Base-by-base conservation (phyloP, 1,139 yeast species). In the Meyerozyma sp. region DNA sequence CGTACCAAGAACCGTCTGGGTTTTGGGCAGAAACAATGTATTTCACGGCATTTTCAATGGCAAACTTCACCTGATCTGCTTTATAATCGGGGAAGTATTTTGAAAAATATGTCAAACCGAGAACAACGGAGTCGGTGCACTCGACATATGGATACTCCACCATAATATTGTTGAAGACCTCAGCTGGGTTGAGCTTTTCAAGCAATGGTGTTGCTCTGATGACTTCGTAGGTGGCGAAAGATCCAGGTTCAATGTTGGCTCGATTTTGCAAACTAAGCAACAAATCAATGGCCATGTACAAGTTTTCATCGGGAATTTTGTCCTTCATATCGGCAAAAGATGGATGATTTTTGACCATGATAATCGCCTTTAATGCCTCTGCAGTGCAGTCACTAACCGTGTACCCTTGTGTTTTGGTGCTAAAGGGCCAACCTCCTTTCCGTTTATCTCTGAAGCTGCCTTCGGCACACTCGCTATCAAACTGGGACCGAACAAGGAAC, bases 101-200 rank as follows among this genome's bases (percentile, higher is more conserved):
- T 40, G 83, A 73, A 68, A 91, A 94, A 59, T 84, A 86, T 0
- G 89, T 82, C 47, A 94, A 69, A 0, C 98, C 98, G 40, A 93
- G 68, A 2, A 93, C 95, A 1, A 93, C 83, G 1, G 98, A 90
- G 62, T 94, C 98, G 0, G 98, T 90, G 62, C 99, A 94, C 62
- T 94, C 99, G 28, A 93, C 97, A 57, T 94, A 94, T 0, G 98
- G 98, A 60, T 88, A 93, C 61, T 94, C 99, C 11, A 93, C 95
- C 99, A 94, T 94, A 48, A 94, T 94, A 54, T 93, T 90, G 48
- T 95, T 96, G 66, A 94, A 94, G 0, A 94, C 98, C 61, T 94
- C 98, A 0, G 98, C 98, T 0, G 98, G 98, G 55, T 93, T 93
- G 49, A 94, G 68, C 41, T 66, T 58, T 59, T 94, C 94, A 49